Evolutionary conservation across 257 asterid genomes (phyloP), one percentile per base, ranked within the genome.

Genomic region (Solanum neorickii): DNA sequence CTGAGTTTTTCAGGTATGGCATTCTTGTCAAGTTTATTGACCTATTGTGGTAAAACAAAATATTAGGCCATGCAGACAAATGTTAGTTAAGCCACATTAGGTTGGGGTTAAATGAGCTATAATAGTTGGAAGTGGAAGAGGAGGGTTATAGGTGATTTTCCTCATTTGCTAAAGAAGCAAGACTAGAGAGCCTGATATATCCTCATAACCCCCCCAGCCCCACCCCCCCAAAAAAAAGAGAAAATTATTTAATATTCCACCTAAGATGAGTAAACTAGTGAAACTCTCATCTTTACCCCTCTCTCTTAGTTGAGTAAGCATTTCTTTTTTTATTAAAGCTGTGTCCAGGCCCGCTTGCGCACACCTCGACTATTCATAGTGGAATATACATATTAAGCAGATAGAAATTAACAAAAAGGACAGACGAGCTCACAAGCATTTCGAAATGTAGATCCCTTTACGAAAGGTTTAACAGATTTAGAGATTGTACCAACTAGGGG

Each of bases 1-100:
- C 99, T 90, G 62, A 97, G 85, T 42, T 94, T 89, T 84, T 82
- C 98, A 31, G 98, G 90, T 88, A 97, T 88, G 90, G 88, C 86
- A 88, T 94, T 95, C 90, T 93, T 95, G 92, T 91, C 94, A n/a
- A 33, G 89, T 92, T 93, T 94, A 86, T 85, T 91, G 23, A 42
- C 94, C 98, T 95, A 77, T 74, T 59, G 62, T 47, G 89, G 62
- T 82, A 46, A 78, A 69, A 46, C 41, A 39, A 25, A 75, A 16
- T 80, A 62, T 80, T 80, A 27, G n/a, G 25, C 35, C 41, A 46
- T 29, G 46, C 29, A 29, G 29, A 80, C 29, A 80, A 29, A 29
- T 80, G 44, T 6, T 80, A 49, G 85, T 80, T 80, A 27, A 13
- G 9, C 68, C 44, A 47, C 65, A 80, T 47, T 80, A 27, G 68